Evolutionary conservation across 345 rosid species (phyloP).

Genomic region (Streptanthus diversifolius): DNA sequence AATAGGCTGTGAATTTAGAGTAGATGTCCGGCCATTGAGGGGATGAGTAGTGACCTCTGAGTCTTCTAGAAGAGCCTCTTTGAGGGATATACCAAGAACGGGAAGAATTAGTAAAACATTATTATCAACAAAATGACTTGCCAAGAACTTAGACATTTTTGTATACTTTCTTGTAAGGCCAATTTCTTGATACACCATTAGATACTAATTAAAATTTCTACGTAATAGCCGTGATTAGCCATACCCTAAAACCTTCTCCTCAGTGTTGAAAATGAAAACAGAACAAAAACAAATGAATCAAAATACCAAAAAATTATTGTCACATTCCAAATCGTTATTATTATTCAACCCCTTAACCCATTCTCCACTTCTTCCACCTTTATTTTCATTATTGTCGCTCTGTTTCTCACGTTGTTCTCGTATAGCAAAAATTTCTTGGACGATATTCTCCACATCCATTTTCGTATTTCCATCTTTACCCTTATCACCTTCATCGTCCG

Average conservation of each 20-base stretch:
- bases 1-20: too few relatives aligned
- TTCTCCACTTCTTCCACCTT: constrained; percentile 2
- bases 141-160: background rate
- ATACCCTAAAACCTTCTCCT: background rate
- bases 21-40: too few relatives aligned
- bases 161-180: background rate
- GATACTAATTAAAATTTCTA: background rate
- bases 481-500: background rate
- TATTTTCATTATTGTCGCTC: background rate
- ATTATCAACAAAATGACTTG: too few relatives aligned
- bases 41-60: too few relatives aligned
- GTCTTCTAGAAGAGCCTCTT: too few relatives aligned
- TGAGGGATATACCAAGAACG: too few relatives aligned
- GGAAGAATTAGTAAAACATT: too few relatives aligned
- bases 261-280: background rate
- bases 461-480: constrained; percentile 24
- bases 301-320: constrained; percentile 28
- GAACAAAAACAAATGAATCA: background rate
- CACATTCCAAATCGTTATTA: constrained; percentile 10
- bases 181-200: background rate
- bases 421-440: constrained; percentile 43
- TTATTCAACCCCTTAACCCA: constrained; percentile 31
- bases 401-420: constrained; percentile 17
- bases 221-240: background rate
- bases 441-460: constrained; percentile 65